phyloP scores from a whole-genome alignment of 352 stramenopile genomes.

The Phytopythium sindhum region DNA sequence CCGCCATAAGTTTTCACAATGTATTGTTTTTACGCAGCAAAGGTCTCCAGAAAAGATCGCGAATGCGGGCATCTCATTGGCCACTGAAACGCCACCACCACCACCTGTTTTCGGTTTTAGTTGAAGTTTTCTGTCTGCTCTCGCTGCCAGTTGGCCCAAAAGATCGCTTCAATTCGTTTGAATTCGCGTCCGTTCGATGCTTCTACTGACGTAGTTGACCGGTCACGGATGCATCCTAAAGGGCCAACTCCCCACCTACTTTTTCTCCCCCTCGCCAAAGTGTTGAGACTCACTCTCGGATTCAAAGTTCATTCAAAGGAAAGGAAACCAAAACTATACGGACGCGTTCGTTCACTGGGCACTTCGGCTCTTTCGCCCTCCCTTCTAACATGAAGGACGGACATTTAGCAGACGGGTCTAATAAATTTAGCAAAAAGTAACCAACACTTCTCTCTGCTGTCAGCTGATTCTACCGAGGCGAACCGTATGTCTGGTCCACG shows the following conservation, averaged over 20 bases:
- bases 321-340: background rate
- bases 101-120: background rate
- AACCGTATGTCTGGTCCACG: background rate
- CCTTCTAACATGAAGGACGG: too few relatives aligned
- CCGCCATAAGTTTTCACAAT: background rate
- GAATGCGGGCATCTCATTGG: background rate
- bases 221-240: background rate
- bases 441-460: background rate
- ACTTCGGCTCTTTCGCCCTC: background rate
- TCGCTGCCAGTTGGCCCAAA: background rate
- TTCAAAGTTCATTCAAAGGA: background rate
- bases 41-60: background rate
- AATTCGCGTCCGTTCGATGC: background rate
- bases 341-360: background rate
- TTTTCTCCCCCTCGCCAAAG: too few relatives aligned
- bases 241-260: background rate
- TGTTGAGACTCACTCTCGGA: background rate
- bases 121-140: slow-evolving; percentile 2
- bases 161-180: background rate
- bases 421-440: background rate
- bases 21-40: background rate
- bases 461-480: background rate
- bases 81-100: background rate
- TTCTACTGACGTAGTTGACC: background rate
- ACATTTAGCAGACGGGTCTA: background rate